Percentiles rank a stretch among this genome's conserved stretches.
Evolutionary conservation across 352 stramenopile genomes (phyloP).

Genomic region (Globisporangium splendens): DNA sequence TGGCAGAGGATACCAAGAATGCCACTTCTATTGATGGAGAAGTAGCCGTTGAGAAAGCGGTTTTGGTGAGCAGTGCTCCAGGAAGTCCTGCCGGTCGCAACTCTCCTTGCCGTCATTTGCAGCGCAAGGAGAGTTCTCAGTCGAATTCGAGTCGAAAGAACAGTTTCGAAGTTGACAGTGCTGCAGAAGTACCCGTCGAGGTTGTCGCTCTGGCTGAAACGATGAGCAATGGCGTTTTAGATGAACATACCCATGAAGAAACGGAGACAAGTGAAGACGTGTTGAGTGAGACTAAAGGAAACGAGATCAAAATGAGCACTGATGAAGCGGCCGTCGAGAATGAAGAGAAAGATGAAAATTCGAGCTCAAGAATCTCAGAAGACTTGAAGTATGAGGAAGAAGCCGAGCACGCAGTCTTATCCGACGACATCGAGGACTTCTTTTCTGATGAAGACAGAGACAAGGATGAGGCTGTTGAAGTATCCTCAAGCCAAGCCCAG

Average conservation of each 20-base stretch:
- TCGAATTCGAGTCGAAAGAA: neutral
- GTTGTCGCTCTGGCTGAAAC: no score
- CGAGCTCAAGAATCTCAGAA: neutral
- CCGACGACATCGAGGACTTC: neutral
- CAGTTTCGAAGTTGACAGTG: neutral
- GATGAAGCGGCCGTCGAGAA: neutral
- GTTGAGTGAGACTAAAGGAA: neutral
- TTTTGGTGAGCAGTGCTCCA: neutral
- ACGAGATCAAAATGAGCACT: neutral
- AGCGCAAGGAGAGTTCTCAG: neutral
- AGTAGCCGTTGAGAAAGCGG: neutral
- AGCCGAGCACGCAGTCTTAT: conserved; percentile 2
- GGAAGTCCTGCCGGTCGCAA: neutral
- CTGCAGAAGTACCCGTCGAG: neutral
- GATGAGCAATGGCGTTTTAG: neutral
- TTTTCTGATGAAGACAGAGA: neutral
- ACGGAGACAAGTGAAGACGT: neutral
- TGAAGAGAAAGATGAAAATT: no score
- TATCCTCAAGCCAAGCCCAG: no score
- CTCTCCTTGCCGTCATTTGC: conserved; percentile 1
- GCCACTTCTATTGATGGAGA: neutral
- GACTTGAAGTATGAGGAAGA: conserved; percentile 3
- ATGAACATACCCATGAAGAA: neutral
- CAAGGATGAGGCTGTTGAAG: neutral
- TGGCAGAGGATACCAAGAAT: neutral